phyloP scores from a whole-genome alignment of 345 rosid species.

The Ailanthus altissimus region DNA sequence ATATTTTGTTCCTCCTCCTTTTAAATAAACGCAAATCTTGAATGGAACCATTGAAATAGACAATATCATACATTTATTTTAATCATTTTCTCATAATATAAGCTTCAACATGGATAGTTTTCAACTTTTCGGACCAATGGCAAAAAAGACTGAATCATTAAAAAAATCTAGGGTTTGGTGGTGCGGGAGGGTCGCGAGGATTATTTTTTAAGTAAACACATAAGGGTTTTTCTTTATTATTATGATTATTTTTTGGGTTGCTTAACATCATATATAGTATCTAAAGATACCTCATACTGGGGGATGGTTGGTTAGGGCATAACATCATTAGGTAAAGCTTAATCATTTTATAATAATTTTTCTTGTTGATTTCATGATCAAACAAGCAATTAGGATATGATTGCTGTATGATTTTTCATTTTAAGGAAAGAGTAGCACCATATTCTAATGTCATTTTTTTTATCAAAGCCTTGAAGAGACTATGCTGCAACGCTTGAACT shows the following conservation, averaged over 20 bases:
- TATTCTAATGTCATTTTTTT: not conserved
- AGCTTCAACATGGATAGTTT: slow-evolving; percentile 20
- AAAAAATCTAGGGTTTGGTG: slow-evolving; percentile 33
- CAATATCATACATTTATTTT: slow-evolving; percentile 16
- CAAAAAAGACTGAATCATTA: slow-evolving; percentile 17
- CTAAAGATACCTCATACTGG: slow-evolving; percentile 2
- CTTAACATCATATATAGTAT: slow-evolving; percentile 18
- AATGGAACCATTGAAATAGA: slow-evolving; percentile 19
- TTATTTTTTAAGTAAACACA: slow-evolving; percentile 25
- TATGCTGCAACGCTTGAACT: slow-evolving; percentile 7
- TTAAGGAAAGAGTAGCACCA: slow-evolving; percentile 16
- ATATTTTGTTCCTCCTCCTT: slow-evolving; percentile 1
- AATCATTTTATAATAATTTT: slow-evolving; percentile 14
- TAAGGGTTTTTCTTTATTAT: not conserved
- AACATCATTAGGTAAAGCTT: slow-evolving; percentile 46
- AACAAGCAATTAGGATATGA: slow-evolving; percentile 31
- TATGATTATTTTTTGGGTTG: not conserved
- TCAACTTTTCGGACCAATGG: slow-evolving; percentile 38
- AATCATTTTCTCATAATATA: slow-evolving; percentile 23
- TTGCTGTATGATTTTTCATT: slow-evolving; percentile 22
- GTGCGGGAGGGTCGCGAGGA: slow-evolving; percentile 27
- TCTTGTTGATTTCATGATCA: slow-evolving; percentile 26
- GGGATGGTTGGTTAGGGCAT: slow-evolving; percentile 34
- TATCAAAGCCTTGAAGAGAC: not conserved
- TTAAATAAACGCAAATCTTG: slow-evolving; percentile 3